Evolutionary conservation across 139 green algal genomes (phyloP).

Genomic region (Astrephomene gubernaculifera): DNA sequence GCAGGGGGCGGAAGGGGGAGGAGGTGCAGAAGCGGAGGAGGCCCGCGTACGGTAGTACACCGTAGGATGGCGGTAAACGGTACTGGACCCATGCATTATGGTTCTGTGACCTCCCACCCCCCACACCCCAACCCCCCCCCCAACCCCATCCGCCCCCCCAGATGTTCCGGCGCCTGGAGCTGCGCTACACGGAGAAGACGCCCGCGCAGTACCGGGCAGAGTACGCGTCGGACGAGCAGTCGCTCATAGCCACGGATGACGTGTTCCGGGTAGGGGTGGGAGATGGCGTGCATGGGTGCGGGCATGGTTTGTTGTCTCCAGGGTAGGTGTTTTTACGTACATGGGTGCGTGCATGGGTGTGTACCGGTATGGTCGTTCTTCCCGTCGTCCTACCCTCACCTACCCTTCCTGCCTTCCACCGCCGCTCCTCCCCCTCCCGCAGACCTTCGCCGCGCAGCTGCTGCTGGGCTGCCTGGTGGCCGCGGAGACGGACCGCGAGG

Average conservation of each 20-base stretch:
- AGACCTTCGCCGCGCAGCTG: conserved; percentile 8
- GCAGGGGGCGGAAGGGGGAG: no score
- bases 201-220: conserved; percentile 34
- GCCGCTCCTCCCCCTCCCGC: not conserved
- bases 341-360: no score
- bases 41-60: no score
- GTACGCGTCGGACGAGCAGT: conserved; percentile 19
- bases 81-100: no score
- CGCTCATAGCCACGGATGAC: conserved; percentile 1
- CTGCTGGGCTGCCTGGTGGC: conserved; percentile 32
- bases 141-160: not conserved
- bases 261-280: conserved; percentile 20
- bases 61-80: no score
- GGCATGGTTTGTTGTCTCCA: no score
- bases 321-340: no score
- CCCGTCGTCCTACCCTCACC: not conserved
- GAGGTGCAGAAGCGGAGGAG: no score
- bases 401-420: not conserved
- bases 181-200: conserved; percentile 31
- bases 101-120: not conserved
- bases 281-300: not conserved
- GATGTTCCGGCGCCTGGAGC: conserved; percentile 32
- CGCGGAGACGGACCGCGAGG: conserved; percentile 22
- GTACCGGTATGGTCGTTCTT: no score
- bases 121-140: not conserved